Percentiles rank a stretch among this genome's conserved stretches.
These are phyloP conservation scores for Kalaharituber pfeilii DNA, from an alignment of 2,329 filamentous ascomycete genomes.

Conservation along the genomic window DNA sequence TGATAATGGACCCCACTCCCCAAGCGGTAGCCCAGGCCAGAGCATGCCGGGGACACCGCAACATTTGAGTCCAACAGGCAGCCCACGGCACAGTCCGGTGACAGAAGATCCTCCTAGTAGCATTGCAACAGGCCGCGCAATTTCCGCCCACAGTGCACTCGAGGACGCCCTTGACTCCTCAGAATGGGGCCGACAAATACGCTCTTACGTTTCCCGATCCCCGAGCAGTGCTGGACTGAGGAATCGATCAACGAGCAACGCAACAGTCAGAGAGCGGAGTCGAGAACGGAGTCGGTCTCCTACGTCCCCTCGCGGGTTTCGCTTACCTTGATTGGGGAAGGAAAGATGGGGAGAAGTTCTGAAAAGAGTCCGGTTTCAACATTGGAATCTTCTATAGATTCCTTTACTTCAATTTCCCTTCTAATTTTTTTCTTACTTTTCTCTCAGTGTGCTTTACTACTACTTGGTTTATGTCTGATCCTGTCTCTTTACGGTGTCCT, in stretches of 20 bases:
- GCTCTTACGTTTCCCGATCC: conserved; percentile 2
- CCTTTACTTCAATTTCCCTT: background rate
- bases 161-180: conserved; percentile 19
- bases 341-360: background rate
- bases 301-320: background rate
- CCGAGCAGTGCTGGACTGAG: background rate
- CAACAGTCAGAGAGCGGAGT: background rate
- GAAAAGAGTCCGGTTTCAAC: background rate
- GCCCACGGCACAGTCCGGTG: conserved; percentile 17
- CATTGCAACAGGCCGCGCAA: conserved; percentile 7
- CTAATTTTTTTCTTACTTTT: background rate
- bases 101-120: conserved; percentile 4
- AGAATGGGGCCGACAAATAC: conserved; percentile 16
- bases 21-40: conserved; percentile 11
- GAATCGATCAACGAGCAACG: background rate
- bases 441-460: background rate
- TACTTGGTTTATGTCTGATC: background rate
- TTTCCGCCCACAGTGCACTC: conserved; percentile 19
- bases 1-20: conserved; percentile 11
- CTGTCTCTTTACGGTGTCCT: background rate
- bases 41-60: conserved; percentile 7
- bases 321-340: background rate
- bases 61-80: conserved; percentile 14
- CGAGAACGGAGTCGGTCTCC: background rate
- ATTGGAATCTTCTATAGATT: background rate